phyloP scores from a whole-genome alignment of 2,329 filamentous ascomycete genomes.

The Pseudogymnoascus sp. region DNA sequence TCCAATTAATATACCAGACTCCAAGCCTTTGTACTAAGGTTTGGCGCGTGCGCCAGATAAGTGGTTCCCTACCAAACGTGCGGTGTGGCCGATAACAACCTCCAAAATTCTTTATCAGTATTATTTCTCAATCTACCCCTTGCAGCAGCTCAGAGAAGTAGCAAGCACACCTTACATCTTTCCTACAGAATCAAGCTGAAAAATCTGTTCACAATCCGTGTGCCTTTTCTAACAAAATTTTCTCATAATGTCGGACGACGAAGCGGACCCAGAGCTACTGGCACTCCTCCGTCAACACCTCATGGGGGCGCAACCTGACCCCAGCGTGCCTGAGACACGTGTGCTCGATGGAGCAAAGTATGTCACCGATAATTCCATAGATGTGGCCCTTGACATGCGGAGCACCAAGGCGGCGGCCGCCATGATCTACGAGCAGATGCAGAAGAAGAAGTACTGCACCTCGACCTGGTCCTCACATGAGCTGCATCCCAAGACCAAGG shows the following conservation, averaged over 20 bases:
- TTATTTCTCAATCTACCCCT: constrained; percentile 6
- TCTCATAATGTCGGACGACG: constrained; percentile 75
- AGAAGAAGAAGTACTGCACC: constrained; percentile 74
- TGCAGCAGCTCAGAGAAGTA: neutral
- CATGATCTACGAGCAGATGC: constrained; percentile 74
- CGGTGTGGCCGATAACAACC: constrained; percentile 8
- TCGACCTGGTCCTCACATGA: constrained; percentile 83
- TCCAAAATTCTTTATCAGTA: constrained; percentile 12
- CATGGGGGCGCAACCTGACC: constrained; percentile 47
- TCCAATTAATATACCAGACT: neutral
- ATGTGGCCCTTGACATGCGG: constrained; percentile 80
- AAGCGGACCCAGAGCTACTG: constrained; percentile 80
- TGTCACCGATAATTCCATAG: constrained; percentile 87
- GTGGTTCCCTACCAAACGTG: constrained; percentile 1
- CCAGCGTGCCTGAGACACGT: constrained; percentile 64
- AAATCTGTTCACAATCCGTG: neutral
- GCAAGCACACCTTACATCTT: neutral
- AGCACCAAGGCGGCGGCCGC: constrained; percentile 77
- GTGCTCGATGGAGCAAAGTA: constrained; percentile 78
- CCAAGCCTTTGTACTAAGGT: neutral
- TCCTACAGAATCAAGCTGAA: neutral
- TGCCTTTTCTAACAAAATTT: neutral
- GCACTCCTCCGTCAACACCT: constrained; percentile 79
- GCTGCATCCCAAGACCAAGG: constrained; percentile 77
- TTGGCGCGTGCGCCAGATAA: constrained; percentile 7